Evolutionary conservation across 345 rosid species (phyloP), one percentile per base, ranked within the genome.

Genomic region (Acer negundo): DNA sequence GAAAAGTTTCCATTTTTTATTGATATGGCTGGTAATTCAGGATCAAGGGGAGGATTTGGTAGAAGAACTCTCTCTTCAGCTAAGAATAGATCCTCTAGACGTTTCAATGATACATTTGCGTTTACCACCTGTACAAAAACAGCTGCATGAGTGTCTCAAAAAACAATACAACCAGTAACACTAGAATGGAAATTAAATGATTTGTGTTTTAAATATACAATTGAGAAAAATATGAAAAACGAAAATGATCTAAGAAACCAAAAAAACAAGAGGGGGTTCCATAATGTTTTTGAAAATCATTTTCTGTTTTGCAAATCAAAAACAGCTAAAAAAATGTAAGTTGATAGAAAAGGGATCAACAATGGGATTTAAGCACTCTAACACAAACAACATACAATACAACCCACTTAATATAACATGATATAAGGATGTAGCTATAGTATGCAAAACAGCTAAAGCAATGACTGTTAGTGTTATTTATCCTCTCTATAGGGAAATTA

Each of bases 41-140:
- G 89, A 82, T 89, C 93, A 73, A 88, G 86, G 62, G 97, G 97
- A 73, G 97, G 97, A 80, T 96, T 96, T 20, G 95, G 99, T 62
- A 91, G 87, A 79, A 96, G 97, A 82, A 92, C 69, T 87, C 98
- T 90, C 86, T 96, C 99, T 75, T 96, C 99, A 31, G 94, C 89
- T 70, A 89, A 85, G 75, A 96, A 85, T 64, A 92, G 92, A 79
- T 94, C 99, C 89, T 96, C 99, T 85, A 96, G 75, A 76, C 98
- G 98, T 79, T 89, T 92, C 78, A 96, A 82, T 62, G 99, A 96
- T 68, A 96, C 99, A 85, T 92, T 91, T 70, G 99, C 99, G 85
- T 94, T 94, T 77, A 92, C 99, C 26, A 84, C 89, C 98, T 96
- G 85, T 71, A 31, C 71, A 76, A 80, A 22, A 17, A 72, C 20